phyloP scores from a whole-genome alignment of 2,329 filamentous ascomycete species.

The Dactylellina haptotyla region DNA sequence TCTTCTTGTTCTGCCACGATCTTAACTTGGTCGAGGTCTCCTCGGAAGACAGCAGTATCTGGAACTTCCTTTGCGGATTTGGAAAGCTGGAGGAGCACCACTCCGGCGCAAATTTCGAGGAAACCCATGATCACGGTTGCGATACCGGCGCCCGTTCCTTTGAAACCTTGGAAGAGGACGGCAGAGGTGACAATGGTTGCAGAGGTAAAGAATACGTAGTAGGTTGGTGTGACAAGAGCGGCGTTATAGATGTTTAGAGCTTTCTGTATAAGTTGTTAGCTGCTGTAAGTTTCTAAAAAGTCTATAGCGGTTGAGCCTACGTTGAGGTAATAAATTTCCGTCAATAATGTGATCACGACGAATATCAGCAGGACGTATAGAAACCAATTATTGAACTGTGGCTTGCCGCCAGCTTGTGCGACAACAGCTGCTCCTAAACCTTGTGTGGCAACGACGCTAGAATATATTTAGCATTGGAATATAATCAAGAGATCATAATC shows the following conservation, averaged over 20 bases:
- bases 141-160: constrained; percentile 82
- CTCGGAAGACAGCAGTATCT: constrained; percentile 88
- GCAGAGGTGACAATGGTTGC: constrained; percentile 94
- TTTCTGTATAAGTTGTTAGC: constrained; percentile 74
- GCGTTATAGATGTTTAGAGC: constrained; percentile 97
- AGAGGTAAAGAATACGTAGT: constrained; percentile 98
- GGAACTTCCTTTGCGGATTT: constrained; percentile 98
- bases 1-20: constrained; percentile 95
- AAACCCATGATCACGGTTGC: constrained; percentile 84
- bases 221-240: constrained; percentile 94
- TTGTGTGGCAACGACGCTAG: constrained; percentile 87
- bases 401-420: constrained; percentile 80
- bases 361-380: constrained; percentile 91
- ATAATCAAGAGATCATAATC: neutral
- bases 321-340: constrained; percentile 94
- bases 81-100: constrained; percentile 92
- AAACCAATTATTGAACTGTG: constrained; percentile 98
- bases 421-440: constrained; percentile 91
- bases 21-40: constrained; percentile 92
- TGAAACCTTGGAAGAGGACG: constrained; percentile 92
- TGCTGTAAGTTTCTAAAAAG: neutral
- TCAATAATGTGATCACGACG: constrained; percentile 85
- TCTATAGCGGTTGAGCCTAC: constrained; percentile 68
- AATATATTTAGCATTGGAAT: constrained; percentile 6
- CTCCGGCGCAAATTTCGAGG: constrained; percentile 89